Percentiles rank a stretch among this genome's conserved stretches.
These are phyloP conservation scores for Xanthoconium purpureum DNA, from an alignment of 768 basidiomycete genomes.

Conservation along the genomic window DNA sequence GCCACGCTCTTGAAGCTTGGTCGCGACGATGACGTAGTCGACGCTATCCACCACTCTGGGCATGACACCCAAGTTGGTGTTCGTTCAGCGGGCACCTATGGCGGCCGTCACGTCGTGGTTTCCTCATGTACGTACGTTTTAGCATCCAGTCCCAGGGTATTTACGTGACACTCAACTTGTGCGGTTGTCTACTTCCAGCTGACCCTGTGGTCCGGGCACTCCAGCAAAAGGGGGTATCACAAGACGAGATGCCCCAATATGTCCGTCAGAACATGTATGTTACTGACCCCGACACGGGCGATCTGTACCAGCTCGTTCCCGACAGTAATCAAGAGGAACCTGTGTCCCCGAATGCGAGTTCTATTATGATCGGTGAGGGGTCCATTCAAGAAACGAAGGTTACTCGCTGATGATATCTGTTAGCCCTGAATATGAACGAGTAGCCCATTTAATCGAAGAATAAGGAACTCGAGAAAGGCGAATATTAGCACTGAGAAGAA, in stretches of 20 bases:
- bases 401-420: background rate
- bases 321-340: background rate
- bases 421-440: background rate
- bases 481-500: background rate
- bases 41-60: background rate
- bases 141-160: background rate
- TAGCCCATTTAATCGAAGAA: background rate
- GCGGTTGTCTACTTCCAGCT: background rate
- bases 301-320: constrained; percentile 6
- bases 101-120: constrained; percentile 1
- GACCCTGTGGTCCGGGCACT: background rate
- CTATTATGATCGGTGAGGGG: constrained; percentile 5
- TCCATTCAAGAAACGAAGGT: background rate
- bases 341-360: background rate
- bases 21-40: background rate
- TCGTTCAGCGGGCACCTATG: background rate
- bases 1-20: background rate
- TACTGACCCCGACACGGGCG: constrained; percentile 3
- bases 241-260: constrained; percentile 4
- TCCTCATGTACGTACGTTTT: background rate
- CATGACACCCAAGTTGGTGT: background rate
- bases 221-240: background rate
- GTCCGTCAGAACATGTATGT: constrained; percentile 2
- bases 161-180: background rate
- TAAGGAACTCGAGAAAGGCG: background rate